Evolutionary conservation across 495 filamentous ascomycete genomes (phyloP), one percentile per base, ranked within the genome.

Genomic region (Extremus antarcticus): DNA sequence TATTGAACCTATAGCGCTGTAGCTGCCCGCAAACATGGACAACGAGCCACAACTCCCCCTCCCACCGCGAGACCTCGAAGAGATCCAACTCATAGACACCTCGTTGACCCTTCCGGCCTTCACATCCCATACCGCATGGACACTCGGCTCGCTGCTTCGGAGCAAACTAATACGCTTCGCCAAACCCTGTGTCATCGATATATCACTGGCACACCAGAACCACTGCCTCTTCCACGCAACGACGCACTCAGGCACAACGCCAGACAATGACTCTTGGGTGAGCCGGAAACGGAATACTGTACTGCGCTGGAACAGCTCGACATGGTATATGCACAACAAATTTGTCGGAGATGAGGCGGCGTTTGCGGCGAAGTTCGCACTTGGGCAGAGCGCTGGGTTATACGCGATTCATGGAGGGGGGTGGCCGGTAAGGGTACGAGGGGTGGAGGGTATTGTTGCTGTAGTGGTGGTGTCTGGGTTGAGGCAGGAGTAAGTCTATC

Each of bases 371-470:
- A 82, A 80, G 62, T 82, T 76, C 67, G 75, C 71, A 32, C 58
- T 82, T 56, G 68, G 76, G 0, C 73, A 72, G 24, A 71, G 71
- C 25, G 76, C 76, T 15, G 78, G 75, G 59, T 71, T 77, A 16
- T 91, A 85, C 75, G 83, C 83, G 8, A 83, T 87, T 57, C 82
- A 88, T 70, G 87, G 87, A 0, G 87, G 86, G 16, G 87, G 73
- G 0, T 78, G 83, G 53, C 86, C 86, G 9, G 76, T 52, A 88
- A n/a, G 41, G 15, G 41, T 45, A n/a, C 15, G 41, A n/a, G 81
- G 82, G 0, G 82, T 89, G 16, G 85, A 88, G 66, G 85, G 83
- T 0, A 60, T 88, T 20, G 79, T 88, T 39, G 86, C 76, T 0
- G 82, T 87, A 2, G 77, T 88, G 43, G 82, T 88, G 19, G 84